Base-by-base conservation (phyloP, 768 basidiomycete species). In the Russula vinacea region DNA sequence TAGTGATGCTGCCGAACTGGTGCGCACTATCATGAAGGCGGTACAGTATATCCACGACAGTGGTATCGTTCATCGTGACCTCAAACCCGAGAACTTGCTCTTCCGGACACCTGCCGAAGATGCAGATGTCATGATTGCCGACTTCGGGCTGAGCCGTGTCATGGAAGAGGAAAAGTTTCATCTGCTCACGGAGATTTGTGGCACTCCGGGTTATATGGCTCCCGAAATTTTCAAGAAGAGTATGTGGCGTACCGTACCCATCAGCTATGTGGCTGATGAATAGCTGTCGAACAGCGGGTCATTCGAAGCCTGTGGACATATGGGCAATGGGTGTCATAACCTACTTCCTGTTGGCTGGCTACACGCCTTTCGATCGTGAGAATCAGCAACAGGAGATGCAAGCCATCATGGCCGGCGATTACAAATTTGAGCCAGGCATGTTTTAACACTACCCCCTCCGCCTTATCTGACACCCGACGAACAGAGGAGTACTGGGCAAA, bases 261-360 rank as follows among this genome's bases (percentile, higher is more conserved):
- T 11, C 35, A 26, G 60, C 64, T 14, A 56, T 33, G 52, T 33
- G 44, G 29, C 44, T 39, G 6, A 33, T 47, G 44, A 54, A 45
- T 33, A 58, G 60, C 56, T 67, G 50, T 47, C 32, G 50, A 58
- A 35, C 71, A 90, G 89, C 87, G 60, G 96, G 96, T 4, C 96
- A 99, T 70, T 85, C 89, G 47, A 97, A 92, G 76, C 94, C 95
- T 10, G 95, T 97, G 19, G 96, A 96, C 71, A 77, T 96, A 60
- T 95, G 94, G 95, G 94, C 96, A 1, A 95, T 98, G 85, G 96
- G 96, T 44, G 96, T 99, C 55, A 95, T 99, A 75, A 91, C 96
- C 14, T 98, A 98, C 77, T 97, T 97, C 87, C 79, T 98, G 4
- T 87, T 98, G 32, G 87, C 87, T 57, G 89, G 92, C 2, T 95